Evolutionary conservation across 371 early-diverging fungal species (phyloP), one percentile per base, ranked within the genome.

Genomic region (Syncephalis fuscata): DNA sequence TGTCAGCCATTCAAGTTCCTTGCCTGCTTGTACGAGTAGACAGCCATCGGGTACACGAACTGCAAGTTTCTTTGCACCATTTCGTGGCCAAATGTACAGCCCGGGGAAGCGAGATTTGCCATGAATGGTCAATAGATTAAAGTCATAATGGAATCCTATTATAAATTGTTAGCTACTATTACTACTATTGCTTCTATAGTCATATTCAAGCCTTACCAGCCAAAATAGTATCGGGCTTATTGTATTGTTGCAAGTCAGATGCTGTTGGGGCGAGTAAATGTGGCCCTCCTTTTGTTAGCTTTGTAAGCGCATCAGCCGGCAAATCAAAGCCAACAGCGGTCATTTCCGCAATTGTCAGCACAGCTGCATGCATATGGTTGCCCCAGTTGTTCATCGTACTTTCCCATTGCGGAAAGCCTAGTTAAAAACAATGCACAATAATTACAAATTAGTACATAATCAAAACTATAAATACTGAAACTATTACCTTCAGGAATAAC

Each of bases 91-190:
- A 53, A 81, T 71, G 61, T 76, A 60, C 50, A 81, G 64, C 24
- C 80, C 82, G 16, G 82, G 79, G 66, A 66, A 81, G 25, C 82
- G 69, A 1, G 74, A 73, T 62, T 78, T 76, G 44, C 82, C 82
- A 56, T 81, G 82, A 49, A 81, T 76, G 14, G 80, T 62, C 55
- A 81, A 59, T 49, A 81, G 70, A 65, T 78, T 76, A 42, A 81
- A 58, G 48, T 81, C 82, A 44, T 67, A 70, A 53, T 75, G 71
- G 56, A 70, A 70, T 19, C 65, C 61, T 56, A 48, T 23, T 23
- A 36, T 15, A 48, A 32, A 10, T 7, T 15, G 15, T 26, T 39
- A 14, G 7, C 7, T 36, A 32, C 17, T 36, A 37, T 36, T 19
- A 47, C 19, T 36, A 47, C 42, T 41, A 41, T 19, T 15, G 19